phyloP scores from a whole-genome alignment of 192 early-diverging fungal species.

The Funneliformis geosporum region DNA sequence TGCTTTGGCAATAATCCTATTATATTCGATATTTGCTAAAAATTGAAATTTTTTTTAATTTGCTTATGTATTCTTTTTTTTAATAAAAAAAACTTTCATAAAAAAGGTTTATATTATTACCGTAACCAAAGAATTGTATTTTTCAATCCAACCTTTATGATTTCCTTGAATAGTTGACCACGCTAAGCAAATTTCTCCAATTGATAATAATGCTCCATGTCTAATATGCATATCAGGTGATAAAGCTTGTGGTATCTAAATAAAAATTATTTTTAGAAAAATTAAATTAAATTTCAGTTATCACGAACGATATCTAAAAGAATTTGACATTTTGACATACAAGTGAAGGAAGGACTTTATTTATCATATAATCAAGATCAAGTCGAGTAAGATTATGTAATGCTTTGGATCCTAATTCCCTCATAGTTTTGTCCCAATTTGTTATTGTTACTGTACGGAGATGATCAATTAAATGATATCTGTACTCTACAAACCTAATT shows the following conservation, averaged over 20 bases:
- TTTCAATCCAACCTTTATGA: slow-evolving; percentile 33
- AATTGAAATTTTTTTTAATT: background rate
- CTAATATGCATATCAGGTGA: slow-evolving; percentile 52
- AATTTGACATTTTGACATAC: slow-evolving; percentile 45
- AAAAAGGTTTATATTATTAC: slow-evolving; percentile 12
- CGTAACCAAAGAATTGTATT: slow-evolving; percentile 22
- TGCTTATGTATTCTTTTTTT: too few relatives aligned
- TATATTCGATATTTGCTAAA: slow-evolving; percentile 43
- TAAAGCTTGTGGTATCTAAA: slow-evolving; percentile 49
- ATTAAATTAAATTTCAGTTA: background rate
- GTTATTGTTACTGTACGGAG: slow-evolving; percentile 62
- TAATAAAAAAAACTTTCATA: too few relatives aligned
- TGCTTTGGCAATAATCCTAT: slow-evolving; percentile 42
- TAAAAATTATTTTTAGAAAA: background rate
- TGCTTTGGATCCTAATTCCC: slow-evolving; percentile 74
- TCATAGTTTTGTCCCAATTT: slow-evolving; percentile 89
- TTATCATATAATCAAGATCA: slow-evolving; percentile 56
- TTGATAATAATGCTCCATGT: slow-evolving; percentile 64
- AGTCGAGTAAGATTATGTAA: slow-evolving; percentile 66
- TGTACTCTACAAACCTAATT: slow-evolving; percentile 75
- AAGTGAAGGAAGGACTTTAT: slow-evolving; percentile 57
- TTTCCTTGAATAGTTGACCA: slow-evolving; percentile 34
- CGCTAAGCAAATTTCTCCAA: slow-evolving; percentile 61
- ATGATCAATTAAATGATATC: slow-evolving; percentile 69
- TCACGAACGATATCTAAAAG: background rate